Base-by-base conservation (phyloP, 2,329 filamentous ascomycete genomes). In the Cyclaneusma minus region DNA sequence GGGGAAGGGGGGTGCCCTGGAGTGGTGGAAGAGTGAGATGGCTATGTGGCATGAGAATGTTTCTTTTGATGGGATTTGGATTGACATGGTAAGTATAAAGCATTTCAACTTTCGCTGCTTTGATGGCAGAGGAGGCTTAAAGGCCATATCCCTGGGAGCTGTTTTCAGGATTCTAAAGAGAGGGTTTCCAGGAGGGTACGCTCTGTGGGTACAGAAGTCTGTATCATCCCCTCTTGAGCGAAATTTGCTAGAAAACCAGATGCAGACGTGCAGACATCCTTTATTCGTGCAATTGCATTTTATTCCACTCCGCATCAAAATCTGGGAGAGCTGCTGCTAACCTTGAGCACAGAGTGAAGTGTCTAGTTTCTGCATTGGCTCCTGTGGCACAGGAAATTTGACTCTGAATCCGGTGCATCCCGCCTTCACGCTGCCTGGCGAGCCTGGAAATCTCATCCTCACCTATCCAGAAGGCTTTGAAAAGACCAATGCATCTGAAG, bases 381-480 rank as follows among this genome's bases (percentile, higher is more conserved):
- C 68, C 36, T 84, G 79, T 40, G 79, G 80, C 13, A 68, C 62
- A 13, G 57, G 57, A 2, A 73, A 76, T 27, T 46, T 79, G 21
- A 64, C 63, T 2, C 44, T 75, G 22, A 81, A 83, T 42, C 76
- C 76, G 1, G 69, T 68, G 0, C 74, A 80, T 41, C 72, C 73
- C 5, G 57, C 66, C 0, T 81, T 80, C 41, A 35, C 42, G 5
- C 60, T 82, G 2, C 72, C 73, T 1, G 76, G 75, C 1, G 71
- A 79, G 35, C 59, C 61, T 2, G 68, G 68, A 5, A 64, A 66
- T 38, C 42, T 68, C 10, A 55, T 72, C 21, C 65, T 64, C 25
- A 51, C 56, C 22, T 80, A 76, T 32, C 77, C 77, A 0, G 76
- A 83, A 47, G 65, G 61, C 5, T 82, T 83, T 52, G 67, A 75